phyloP scores from a whole-genome alignment of 768 basidiomycete genomes.

The Hygrophorus pudorinus region DNA sequence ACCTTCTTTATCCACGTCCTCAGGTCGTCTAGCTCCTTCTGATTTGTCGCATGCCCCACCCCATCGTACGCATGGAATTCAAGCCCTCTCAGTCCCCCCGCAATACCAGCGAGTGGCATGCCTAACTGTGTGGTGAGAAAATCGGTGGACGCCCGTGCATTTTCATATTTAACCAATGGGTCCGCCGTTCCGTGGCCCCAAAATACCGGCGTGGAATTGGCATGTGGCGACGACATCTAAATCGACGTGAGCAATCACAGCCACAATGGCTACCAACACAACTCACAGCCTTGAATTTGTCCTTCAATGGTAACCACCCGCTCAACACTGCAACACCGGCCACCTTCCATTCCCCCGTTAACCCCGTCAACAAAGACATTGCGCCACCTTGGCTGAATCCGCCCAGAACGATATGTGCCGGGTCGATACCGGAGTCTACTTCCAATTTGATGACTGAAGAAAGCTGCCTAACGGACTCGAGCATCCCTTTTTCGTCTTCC shows the following conservation, averaged over 20 bases:
- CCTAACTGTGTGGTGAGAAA: conserved; percentile 46
- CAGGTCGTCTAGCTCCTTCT: conserved; percentile 61
- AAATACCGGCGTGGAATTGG: conserved; percentile 63
- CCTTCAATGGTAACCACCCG: conserved; percentile 65
- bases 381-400: conserved; percentile 86
- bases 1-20: conserved; percentile 61
- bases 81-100: conserved; percentile 40
- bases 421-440: conserved; percentile 57
- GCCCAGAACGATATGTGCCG: conserved; percentile 69
- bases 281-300: conserved; percentile 57
- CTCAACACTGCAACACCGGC: conserved; percentile 68
- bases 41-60: conserved; percentile 55
- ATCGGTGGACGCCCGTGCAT: conserved; percentile 45
- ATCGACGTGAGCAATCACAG: background rate
- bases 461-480: conserved; percentile 48
- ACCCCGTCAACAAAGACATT: conserved; percentile 66
- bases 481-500: conserved; percentile 77
- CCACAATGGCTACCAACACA: conserved; percentile 1
- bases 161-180: conserved; percentile 52
- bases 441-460: conserved; percentile 67
- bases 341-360: conserved; percentile 57
- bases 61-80: conserved; percentile 59
- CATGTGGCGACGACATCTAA: conserved; percentile 54
- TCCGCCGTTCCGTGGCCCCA: conserved; percentile 81
- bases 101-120: conserved; percentile 33